phyloP scores from a whole-genome alignment of 2,329 filamentous ascomycete species.

The Penicillium griseofulvum region DNA sequence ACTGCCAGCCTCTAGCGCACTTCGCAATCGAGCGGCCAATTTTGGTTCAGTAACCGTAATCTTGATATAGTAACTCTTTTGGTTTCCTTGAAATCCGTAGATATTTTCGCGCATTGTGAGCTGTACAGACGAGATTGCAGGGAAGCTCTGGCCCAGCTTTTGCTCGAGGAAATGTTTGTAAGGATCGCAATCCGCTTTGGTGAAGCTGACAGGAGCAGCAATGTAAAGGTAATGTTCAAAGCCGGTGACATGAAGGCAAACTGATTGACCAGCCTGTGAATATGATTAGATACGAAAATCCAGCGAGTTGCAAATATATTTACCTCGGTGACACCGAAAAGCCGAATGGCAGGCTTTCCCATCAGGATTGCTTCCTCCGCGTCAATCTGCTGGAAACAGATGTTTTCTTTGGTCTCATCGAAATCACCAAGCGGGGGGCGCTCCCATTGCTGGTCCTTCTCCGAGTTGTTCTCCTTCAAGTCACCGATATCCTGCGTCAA shows the following conservation, averaged over 20 bases:
- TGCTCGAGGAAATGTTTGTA: slow-evolving; percentile 80
- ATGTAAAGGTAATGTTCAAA: slow-evolving; percentile 97
- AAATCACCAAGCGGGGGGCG: slow-evolving; percentile 62
- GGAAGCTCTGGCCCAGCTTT: slow-evolving; percentile 69
- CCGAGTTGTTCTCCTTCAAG: slow-evolving; percentile 79
- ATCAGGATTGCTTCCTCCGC: slow-evolving; percentile 81
- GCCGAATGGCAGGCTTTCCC: slow-evolving; percentile 74
- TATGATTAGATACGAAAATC: slow-evolving; percentile 10
- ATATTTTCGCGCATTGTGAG: slow-evolving; percentile 86
- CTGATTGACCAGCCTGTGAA: slow-evolving; percentile 71
- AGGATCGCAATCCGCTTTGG: slow-evolving; percentile 69
- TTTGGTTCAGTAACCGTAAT: slow-evolving; percentile 90
- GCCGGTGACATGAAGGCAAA: slow-evolving; percentile 89
- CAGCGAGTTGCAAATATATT: slow-evolving; percentile 10
- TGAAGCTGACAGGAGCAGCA: slow-evolving; percentile 79
- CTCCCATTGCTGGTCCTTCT: slow-evolving; percentile 92
- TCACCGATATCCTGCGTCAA: slow-evolving; percentile 89
- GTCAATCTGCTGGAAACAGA: slow-evolving; percentile 96
- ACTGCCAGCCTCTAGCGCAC: slow-evolving; percentile 66
- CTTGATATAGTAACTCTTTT: slow-evolving; percentile 87
- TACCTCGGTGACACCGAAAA: slow-evolving; percentile 88
- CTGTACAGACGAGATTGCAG: slow-evolving; percentile 74
- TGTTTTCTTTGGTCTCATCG: slow-evolving; percentile 61
- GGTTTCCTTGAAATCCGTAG: slow-evolving; percentile 90
- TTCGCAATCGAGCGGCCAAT: slow-evolving; percentile 72